Conservation (phyloP, 202 grass and related monocot species). For the Brachypodium distachyon region DNA sequence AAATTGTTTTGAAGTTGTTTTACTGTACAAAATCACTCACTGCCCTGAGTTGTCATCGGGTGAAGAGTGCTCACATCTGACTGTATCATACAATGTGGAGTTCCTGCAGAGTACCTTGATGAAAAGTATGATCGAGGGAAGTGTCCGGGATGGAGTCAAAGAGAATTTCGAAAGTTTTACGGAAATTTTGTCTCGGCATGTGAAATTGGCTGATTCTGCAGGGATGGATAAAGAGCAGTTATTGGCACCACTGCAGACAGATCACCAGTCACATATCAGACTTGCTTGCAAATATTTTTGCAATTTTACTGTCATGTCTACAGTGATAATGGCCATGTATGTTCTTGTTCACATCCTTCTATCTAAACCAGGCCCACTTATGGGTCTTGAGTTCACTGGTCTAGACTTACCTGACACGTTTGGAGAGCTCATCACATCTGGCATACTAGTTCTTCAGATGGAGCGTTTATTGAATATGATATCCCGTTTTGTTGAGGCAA, state of each 20-base stretch:
- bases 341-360: conserved; percentile 72
- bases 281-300: conserved; percentile 70
- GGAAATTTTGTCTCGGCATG: conserved; percentile 42
- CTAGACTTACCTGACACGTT: conserved; percentile 83
- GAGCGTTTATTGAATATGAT: conserved; percentile 49
- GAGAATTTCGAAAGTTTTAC: conserved; percentile 70
- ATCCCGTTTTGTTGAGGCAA: conserved; percentile 73
- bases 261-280: conserved; percentile 46
- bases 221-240: conserved; percentile 70
- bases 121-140: conserved; percentile 73
- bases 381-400: conserved; percentile 73
- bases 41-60: conserved; percentile 26
- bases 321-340: conserved; percentile 49
- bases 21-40: conserved; percentile 74
- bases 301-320: conserved; percentile 60
- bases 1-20: conserved; percentile 69
- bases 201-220: conserved; percentile 39
- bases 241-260: conserved; percentile 53
- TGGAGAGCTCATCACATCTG: conserved; percentile 57
- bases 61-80: conserved; percentile 46
- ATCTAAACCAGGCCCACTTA: conserved; percentile 29
- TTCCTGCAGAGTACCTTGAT: conserved; percentile 77
- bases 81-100: conserved; percentile 63
- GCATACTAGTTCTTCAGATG: conserved; percentile 62
- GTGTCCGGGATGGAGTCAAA: conserved; percentile 54